Percentiles rank a stretch among this genome's conserved stretches.
Evolutionary conservation across 108 stramenopile genomes (phyloP).

Genomic region (Aurantiochytrium sp.): DNA sequence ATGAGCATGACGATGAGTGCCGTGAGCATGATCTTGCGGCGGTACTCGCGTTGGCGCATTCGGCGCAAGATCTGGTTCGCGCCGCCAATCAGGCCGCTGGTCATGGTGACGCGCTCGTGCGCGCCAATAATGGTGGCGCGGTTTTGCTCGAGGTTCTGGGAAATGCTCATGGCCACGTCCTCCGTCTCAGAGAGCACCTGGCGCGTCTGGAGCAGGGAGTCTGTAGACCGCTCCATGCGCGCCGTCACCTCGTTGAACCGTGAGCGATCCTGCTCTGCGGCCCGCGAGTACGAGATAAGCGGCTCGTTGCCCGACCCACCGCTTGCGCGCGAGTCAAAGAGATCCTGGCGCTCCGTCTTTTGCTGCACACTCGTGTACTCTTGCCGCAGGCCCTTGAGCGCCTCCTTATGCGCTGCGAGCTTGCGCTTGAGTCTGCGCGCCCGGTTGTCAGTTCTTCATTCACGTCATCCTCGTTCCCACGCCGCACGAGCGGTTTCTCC

Average conservation of each 20-base stretch:
- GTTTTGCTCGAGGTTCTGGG: background rate
- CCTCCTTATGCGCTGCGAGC: background rate
- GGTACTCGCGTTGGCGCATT: conserved; percentile 1
- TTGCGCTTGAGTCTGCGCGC: background rate
- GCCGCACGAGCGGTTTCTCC: background rate
- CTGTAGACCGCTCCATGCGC: conserved; percentile 8
- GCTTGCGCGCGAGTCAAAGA: background rate
- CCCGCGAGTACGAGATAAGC: background rate
- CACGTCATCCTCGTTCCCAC: background rate
- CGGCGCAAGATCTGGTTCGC: conserved; percentile 18
- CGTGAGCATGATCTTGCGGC: background rate
- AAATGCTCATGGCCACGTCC: conserved; percentile 22
- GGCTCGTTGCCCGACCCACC: background rate
- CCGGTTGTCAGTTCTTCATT: too few relatives aligned
- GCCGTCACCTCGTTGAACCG: background rate
- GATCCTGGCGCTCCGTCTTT: conserved; percentile 6
- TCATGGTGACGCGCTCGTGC: conserved; percentile 5
- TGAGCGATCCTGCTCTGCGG: background rate
- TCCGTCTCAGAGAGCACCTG: background rate
- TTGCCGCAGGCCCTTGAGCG: background rate
- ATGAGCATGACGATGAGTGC: background rate
- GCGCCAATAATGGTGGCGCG: background rate
- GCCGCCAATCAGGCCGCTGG: conserved; percentile 8
- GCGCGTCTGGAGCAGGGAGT: background rate
- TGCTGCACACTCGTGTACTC: background rate